phyloP scores from a whole-genome alignment of 352 stramenopile genomes.

The Phytophthora tubulina region DNA sequence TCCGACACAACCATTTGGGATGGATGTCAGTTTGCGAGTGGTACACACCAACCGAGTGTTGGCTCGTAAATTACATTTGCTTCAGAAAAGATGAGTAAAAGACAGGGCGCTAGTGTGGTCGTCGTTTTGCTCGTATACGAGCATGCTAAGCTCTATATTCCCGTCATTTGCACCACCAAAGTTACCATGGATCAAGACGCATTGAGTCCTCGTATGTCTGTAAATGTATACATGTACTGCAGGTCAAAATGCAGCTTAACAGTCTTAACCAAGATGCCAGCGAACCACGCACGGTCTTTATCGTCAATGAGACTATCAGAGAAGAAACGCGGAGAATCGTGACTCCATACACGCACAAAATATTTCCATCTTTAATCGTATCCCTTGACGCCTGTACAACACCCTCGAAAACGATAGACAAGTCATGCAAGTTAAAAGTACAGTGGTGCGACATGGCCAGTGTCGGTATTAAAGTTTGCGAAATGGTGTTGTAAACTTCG shows the following conservation, averaged over 20 bases:
- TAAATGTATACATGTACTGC: conserved; percentile 70
- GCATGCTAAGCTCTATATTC: conserved; percentile 42
- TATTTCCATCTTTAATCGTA: conserved; percentile 86
- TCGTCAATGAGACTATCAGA: conserved; percentile 93
- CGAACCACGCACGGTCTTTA: conserved; percentile 90
- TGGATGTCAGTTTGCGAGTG: too few relatives aligned
- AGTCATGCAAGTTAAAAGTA: conserved; percentile 95
- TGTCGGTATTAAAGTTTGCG: conserved; percentile 91
- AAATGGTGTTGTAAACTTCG: conserved; percentile 94
- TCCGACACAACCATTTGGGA: too few relatives aligned
- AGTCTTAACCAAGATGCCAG: conserved; percentile 64
- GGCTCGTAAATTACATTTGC: too few relatives aligned
- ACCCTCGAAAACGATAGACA: conserved; percentile 94
- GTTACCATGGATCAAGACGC: conserved; percentile 90
- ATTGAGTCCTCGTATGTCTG: conserved; percentile 67
- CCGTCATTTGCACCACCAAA: conserved; percentile 74
- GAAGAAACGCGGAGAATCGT: conserved; percentile 94
- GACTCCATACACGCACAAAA: conserved; percentile 91
- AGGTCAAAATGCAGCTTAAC: conserved; percentile 84
- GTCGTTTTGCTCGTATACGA: too few relatives aligned
- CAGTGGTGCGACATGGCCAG: conserved; percentile 94
- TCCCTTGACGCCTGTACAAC: conserved; percentile 87
- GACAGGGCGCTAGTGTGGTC: too few relatives aligned
- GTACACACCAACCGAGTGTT: too few relatives aligned
- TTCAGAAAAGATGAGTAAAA: too few relatives aligned